Evolutionary conservation across 2,329 filamentous ascomycete species (phyloP), one percentile per base, ranked within the genome.

Genomic region (Aureobasidium sp.): DNA sequence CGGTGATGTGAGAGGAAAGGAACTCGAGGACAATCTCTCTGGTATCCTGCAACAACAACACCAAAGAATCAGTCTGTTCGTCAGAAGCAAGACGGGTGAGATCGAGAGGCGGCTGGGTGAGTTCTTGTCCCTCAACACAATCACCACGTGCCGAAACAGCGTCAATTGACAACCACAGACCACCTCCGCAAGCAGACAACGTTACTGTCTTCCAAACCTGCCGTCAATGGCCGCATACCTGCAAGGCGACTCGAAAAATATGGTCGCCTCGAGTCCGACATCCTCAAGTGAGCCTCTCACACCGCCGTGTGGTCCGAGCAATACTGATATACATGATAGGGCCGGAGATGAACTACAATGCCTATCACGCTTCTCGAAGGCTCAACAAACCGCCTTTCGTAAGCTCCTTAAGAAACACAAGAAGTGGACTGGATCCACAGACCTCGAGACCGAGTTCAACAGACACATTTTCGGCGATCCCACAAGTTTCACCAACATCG

Each of bases 391-490:
- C 4, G 90, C 88, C 4, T 92, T 95, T 68, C 83, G 84, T 60
- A 95, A 95, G 75, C 86, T 95, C 41, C 77, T 92, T 37, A 94
- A 93, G 72, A 95, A 95, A 71, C 93, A 94, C 75, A 78, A 87
- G 81, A 92, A 91, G 81, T 94, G 90, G 90, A 93, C 90, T 3
- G 85, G 86, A 42, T 91, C 89, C 27, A 79, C 79, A 6, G 79
- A 82, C 0, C 77, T 94, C 27, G 82, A 83, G 63, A 76, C 78
- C 49, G 83, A 86, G 27, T 89, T 94, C 73, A 84, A 83, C 64
- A 81, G 86, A 32, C 82, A 86, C 66, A 75, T 93, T 29, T 78
- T 90, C 52, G 78, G 78, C 54, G 79, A 84, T 60, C 85, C 84
- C 4, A 88, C 86, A 72, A 89, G 86, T 73, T 91, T 93, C 69